phyloP scores from a whole-genome alignment of 306 rosid genomes.

The Cucumis hystrix region DNA sequence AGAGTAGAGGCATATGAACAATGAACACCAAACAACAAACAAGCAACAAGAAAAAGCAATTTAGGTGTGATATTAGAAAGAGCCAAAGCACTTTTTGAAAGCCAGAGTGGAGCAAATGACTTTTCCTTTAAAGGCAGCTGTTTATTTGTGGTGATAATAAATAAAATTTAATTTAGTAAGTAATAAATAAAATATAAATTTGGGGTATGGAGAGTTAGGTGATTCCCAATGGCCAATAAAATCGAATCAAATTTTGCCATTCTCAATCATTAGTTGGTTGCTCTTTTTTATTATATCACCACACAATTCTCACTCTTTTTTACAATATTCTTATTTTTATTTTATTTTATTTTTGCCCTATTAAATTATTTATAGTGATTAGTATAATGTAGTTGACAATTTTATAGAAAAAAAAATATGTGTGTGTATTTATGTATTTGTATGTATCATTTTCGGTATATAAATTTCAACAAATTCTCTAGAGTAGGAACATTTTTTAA shows the following conservation, averaged over 20 bases:
- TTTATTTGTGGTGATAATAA: neutral
- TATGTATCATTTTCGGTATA: too few species aligned
- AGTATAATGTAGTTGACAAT: too few species aligned
- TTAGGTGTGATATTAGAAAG: neutral
- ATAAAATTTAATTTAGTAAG: neutral
- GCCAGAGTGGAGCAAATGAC: neutral
- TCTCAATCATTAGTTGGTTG: constrained; percentile 57
- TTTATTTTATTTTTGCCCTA: too few species aligned
- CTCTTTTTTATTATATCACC: constrained; percentile 11
- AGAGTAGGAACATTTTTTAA: too few species aligned
- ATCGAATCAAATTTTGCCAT: constrained; percentile 21
- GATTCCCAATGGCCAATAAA: neutral
- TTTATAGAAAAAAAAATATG: too few species aligned
- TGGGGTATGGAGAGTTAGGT: neutral
- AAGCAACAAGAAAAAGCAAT: neutral
- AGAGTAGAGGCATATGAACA: neutral
- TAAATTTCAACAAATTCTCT: too few species aligned
- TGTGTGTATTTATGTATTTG: too few species aligned
- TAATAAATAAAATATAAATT: neutral
- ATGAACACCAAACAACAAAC: neutral
- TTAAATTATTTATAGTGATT: too few species aligned
- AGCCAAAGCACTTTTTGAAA: neutral
- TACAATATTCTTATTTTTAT: too few species aligned
- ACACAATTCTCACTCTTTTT: neutral
- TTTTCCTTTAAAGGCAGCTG: neutral